A percentile compares a stretch with the other conserved stretches of the same genome.
phyloP scores from a whole-genome alignment of 2,329 filamentous ascomycete genomes.

The Grosmannia huntii region DNA sequence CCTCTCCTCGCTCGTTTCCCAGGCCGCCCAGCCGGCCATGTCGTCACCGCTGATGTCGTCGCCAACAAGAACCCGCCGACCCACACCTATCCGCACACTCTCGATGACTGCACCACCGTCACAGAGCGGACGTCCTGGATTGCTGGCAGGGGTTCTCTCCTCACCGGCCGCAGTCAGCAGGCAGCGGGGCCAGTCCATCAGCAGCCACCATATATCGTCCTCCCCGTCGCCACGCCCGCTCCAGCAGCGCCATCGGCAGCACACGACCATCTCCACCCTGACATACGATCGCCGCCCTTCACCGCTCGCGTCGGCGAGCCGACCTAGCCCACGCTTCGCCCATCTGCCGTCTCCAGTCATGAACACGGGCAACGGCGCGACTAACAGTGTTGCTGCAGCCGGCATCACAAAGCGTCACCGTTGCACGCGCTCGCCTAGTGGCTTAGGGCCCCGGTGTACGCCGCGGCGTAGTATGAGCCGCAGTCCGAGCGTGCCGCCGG shows the following conservation, averaged over 20 bases:
- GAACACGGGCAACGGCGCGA: conserved; percentile 28
- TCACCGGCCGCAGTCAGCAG: conserved; percentile 21
- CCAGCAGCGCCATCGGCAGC: neutral
- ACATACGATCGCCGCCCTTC: conserved; percentile 24
- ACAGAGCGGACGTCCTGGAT: conserved; percentile 11
- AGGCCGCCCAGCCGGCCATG: neutral
- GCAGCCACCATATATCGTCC: conserved; percentile 11
- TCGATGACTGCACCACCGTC: conserved; percentile 31
- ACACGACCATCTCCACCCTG: conserved; percentile 10
- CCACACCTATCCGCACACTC: conserved; percentile 35
- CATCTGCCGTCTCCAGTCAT: conserved; percentile 18
- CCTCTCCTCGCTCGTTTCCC: neutral
- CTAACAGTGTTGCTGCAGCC: conserved; percentile 20
- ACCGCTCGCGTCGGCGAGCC: conserved; percentile 18
- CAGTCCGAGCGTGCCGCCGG: conserved; percentile 22
- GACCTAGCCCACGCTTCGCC: conserved; percentile 18
- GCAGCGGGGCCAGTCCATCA: conserved; percentile 33
- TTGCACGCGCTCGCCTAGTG: conserved; percentile 43
- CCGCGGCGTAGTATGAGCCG: conserved; percentile 37
- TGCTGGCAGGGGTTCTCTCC: conserved; percentile 20
- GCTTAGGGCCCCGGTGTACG: conserved; percentile 33
- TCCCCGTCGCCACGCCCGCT: neutral
- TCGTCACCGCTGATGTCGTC: neutral
- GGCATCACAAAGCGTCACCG: conserved; percentile 19
- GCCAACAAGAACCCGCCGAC: conserved; percentile 21